phyloP scores from a whole-genome alignment of 805 yeast species.

The Metschnikowia reukaufii region DNA sequence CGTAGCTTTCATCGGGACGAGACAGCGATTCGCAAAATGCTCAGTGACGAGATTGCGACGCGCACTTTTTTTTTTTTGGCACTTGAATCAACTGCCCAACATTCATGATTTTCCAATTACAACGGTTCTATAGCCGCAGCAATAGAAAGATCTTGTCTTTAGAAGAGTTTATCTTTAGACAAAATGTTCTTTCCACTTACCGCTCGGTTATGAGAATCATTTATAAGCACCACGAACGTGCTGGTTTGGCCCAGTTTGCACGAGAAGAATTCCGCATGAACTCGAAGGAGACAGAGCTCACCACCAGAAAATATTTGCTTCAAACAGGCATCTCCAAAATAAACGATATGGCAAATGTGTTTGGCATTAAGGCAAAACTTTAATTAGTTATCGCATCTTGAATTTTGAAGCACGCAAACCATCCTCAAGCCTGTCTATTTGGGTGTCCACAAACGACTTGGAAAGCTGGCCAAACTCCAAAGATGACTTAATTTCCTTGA shows the following conservation, averaged over 20 bases:
- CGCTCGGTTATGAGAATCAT: conserved; percentile 34
- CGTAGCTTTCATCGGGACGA: too few species aligned
- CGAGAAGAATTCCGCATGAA: conserved; percentile 36
- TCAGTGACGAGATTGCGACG: too few species aligned
- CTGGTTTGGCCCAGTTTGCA: conserved; percentile 32
- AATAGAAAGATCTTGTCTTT: conserved; percentile 23
- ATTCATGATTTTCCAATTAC: too few species aligned
- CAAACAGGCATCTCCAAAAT: conserved; percentile 32
- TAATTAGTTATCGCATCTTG: conserved; percentile 10
- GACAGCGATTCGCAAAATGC: too few species aligned
- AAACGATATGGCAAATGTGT: conserved; percentile 24
- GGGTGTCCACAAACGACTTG: conserved; percentile 8
- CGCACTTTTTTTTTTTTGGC: too few species aligned
- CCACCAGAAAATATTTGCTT: conserved; percentile 39
- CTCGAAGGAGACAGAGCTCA: conserved; percentile 28
- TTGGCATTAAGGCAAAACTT: conserved; percentile 20
- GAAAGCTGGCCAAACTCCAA: conserved; percentile 1
- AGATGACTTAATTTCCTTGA: conserved; percentile 8
- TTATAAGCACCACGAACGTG: conserved; percentile 37
- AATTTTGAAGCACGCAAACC: conserved; percentile 16
- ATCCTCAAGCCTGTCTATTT: conserved; percentile 13
- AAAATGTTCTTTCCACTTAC: conserved; percentile 33
- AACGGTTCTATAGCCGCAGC: neutral
- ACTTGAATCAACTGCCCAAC: too few species aligned
- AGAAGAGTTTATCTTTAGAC: conserved; percentile 43